These are phyloP conservation scores for Fusarium sp. DNA, from an alignment of 2,329 filamentous ascomycete genomes.

Conservation along the genomic window DNA sequence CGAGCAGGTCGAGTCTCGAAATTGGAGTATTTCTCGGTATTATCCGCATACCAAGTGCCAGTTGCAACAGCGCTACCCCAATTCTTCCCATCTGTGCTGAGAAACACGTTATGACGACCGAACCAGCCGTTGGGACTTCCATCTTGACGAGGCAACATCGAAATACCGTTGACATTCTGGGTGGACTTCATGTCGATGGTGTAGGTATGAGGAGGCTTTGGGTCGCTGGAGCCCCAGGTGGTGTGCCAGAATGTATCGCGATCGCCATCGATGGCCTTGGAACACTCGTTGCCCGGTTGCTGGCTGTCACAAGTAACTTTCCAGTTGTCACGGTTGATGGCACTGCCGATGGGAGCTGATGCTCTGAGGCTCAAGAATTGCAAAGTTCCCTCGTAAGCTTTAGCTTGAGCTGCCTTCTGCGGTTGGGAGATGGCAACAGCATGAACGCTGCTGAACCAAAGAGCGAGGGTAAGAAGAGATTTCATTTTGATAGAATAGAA, in stretches of 20 bases:
- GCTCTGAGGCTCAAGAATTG: conserved; percentile 2
- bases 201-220: conserved; percentile 20
- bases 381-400: neutral
- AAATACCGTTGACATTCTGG: conserved; percentile 31
- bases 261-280: conserved; percentile 33
- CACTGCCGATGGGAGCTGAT: conserved; percentile 4
- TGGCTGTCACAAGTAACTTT: conserved; percentile 30
- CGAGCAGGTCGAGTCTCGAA: conserved; percentile 35
- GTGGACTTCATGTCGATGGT: conserved; percentile 29
- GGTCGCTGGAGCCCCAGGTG: conserved; percentile 5
- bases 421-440: neutral
- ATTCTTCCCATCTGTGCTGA: conserved; percentile 25
- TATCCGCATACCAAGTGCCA: conserved; percentile 34
- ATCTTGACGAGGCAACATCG: conserved; percentile 33
- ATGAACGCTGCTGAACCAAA: conserved; percentile 1
- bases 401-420: neutral
- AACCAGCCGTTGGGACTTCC: conserved; percentile 11
- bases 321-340: conserved; percentile 27
- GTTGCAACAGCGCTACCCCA: conserved; percentile 30
- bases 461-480: neutral
- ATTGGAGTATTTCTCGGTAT: conserved; percentile 28
- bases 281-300: conserved; percentile 22
- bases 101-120: conserved; percentile 12
- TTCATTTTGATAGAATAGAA: neutral
- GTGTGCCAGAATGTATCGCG: conserved; percentile 33